Evolutionary conservation across 139 green algal genomes (phyloP).

Genomic region (Haematococcus sp.): DNA sequence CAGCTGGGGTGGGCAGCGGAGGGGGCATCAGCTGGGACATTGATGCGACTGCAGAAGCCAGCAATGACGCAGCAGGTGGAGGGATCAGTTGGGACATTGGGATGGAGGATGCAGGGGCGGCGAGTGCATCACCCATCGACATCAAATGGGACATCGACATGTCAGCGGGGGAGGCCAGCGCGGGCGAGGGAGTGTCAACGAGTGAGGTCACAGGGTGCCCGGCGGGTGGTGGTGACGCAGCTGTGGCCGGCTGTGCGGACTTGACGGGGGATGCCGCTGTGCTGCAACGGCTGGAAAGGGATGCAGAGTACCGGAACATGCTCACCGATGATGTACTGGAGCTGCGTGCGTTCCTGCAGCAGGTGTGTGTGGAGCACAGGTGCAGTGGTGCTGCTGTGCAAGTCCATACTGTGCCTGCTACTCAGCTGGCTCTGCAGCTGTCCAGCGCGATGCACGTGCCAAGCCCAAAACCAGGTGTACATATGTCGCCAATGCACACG

Average conservation of each 20-base stretch:
- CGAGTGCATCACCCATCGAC: neutral
- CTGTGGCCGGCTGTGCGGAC: neutral
- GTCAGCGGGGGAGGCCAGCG: neutral
- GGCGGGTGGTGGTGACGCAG: neutral
- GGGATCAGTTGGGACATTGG: constrained; percentile 67
- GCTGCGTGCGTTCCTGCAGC: constrained; percentile 51
- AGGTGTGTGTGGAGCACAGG: constrained; percentile 12
- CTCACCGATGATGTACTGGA: constrained; percentile 63
- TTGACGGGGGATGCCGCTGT: neutral
- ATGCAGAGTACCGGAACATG: constrained; percentile 24
- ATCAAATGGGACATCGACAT: constrained; percentile 43
- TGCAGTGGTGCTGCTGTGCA: too few relatives aligned
- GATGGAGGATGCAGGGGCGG: constrained; percentile 6
- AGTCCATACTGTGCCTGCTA: too few relatives aligned
- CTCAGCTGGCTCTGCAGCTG: too few relatives aligned
- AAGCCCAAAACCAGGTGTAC: too few relatives aligned
- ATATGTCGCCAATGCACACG: too few relatives aligned
- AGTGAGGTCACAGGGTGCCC: too few relatives aligned
- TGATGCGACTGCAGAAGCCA: constrained; percentile 2
- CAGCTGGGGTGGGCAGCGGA: neutral
- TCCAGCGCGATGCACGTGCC: too few relatives aligned
- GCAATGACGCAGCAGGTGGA: constrained; percentile 19
- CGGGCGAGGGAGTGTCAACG: too few relatives aligned
- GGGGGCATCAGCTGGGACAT: constrained; percentile 51
- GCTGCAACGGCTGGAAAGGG: constrained; percentile 15